Base-by-base conservation (phyloP, 2,329 filamentous ascomycete species). In the Trichophyton verrucosum region DNA sequence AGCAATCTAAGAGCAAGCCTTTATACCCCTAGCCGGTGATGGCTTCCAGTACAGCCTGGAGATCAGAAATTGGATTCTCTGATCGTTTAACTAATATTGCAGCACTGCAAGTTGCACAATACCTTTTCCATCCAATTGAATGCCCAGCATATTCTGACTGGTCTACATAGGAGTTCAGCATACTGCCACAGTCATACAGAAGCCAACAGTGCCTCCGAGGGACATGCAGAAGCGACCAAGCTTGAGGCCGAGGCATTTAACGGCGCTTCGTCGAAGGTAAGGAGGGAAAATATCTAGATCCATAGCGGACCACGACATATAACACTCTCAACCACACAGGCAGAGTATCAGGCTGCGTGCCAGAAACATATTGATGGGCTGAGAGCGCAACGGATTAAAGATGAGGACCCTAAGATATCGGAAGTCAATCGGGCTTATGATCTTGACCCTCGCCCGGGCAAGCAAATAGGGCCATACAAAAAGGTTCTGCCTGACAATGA, bases 41-140 rank as follows among this genome's bases (percentile, higher is more conserved):
- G 42, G 20, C 36, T 20, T 24, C 20, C 13, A 36, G 24, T 9
- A 17, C 66, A 27, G 68, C 67, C 42, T 86, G 84, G 84, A 80
- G 76, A 66, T 69, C 70, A 22, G 72, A 73, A 2, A 71, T 87
- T 61, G 79, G 80, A 8, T 84, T 84, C 40, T 77, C 81, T 11
- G 81, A 85, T 59, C 78, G 86, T 61, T 83, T 86, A 70, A 80
- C 81, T 60, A 81, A 79, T 62, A 84, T 89, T 58, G 79, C 86
- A 65, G 80, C 76, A 61, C 76, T 87, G 84, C 86, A 71, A 76
- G 83, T 73, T 20, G 44, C 36, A 55, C 30, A 47, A 58, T 33
- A 40, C 36, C 3, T 33, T 17, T 22, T 5, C n/a, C 24, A 47
- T 59, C 64, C 61, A 57, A 65, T 40, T 27, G 33, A 46, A 8